Base-by-base conservation (phyloP, 805 yeast genomes). In the Barnettozyma vustinii region DNA sequence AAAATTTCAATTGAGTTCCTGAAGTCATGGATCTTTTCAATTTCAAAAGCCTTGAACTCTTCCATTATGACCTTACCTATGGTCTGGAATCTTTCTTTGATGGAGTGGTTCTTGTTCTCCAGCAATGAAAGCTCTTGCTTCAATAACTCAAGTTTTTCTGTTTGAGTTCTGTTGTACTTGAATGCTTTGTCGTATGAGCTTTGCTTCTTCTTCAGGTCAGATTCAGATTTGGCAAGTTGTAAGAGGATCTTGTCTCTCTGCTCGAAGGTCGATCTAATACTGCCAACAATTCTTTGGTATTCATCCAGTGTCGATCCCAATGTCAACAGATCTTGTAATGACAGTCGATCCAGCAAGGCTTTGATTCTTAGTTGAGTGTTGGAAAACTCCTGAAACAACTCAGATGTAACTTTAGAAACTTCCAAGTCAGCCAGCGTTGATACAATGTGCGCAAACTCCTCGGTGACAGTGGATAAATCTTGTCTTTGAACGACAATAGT, bases 301-400 rank as follows among this genome's bases (percentile, higher is more conserved):
- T 91, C 97, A 62, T 92, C 97, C 37, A 92, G 70, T 1, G 96
- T 87, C 23, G 86, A 79, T 2, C 96, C 96, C 42, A 92, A 69
- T 0, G 96, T 89, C 53, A 92, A 70, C 59, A 90, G 80, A 56
- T 92, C 97, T 64, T 88, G 96, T 66, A 86, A 66, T 50, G 89
- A 83, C 52, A 85, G 81, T 52, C 97, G 77, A 54, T 83, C 90
- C 42, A 88, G 70, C 42, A 87, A 73, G 46, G 87, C 92, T 56
- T 81, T 81, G 23, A 91, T 75, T 53, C 86, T 78, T 32, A 70
- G 59, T 61, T 91, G 92, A 9, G 87, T 79, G 32, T 80, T 81
- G 35, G 90, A 81, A 64, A 91, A 90, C 49, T 83, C 82, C 19
- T 69, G 65, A 49, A 92, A 74, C 12, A 89, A 70, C n/a, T 77